These are phyloP conservation scores for Ramalina intermedia DNA, from an alignment of 495 filamentous ascomycete species.

Conservation along the genomic window DNA sequence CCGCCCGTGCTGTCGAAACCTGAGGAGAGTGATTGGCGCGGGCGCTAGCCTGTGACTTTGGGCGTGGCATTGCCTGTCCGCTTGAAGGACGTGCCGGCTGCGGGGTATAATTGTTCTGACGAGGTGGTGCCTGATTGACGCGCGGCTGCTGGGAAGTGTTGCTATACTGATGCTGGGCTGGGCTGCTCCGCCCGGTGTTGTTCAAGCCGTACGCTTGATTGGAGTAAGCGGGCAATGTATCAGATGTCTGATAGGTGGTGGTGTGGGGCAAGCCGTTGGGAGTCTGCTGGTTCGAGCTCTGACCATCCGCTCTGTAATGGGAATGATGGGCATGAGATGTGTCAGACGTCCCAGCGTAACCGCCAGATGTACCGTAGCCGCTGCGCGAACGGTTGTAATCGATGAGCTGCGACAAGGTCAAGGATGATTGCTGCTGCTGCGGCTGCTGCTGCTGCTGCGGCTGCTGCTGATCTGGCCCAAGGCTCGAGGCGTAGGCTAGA, in stretches of 20 bases:
- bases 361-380: background rate
- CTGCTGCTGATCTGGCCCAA: constrained; percentile 3
- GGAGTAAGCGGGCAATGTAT: background rate
- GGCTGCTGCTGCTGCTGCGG: background rate
- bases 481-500: constrained; percentile 17
- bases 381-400: constrained; percentile 7
- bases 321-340: background rate
- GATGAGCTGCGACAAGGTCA: constrained; percentile 3
- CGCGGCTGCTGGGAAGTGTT: background rate
- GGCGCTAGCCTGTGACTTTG: background rate
- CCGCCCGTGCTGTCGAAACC: background rate
- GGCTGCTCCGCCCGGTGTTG: background rate
- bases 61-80: constrained; percentile 4
- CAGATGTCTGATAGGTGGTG: background rate
- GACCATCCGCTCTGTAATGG: background rate
- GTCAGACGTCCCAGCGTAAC: background rate
- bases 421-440: background rate
- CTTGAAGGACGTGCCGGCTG: constrained; percentile 6
- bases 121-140: background rate
- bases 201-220: background rate
- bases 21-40: constrained; percentile 1
- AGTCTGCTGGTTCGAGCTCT: background rate
- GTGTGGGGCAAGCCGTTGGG: background rate
- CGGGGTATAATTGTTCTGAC: background rate
- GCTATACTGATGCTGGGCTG: constrained; percentile 2